These are phyloP conservation scores for Phytophthora foliorum DNA, from an alignment of 352 stramenopile species.

Conservation along the genomic window DNA sequence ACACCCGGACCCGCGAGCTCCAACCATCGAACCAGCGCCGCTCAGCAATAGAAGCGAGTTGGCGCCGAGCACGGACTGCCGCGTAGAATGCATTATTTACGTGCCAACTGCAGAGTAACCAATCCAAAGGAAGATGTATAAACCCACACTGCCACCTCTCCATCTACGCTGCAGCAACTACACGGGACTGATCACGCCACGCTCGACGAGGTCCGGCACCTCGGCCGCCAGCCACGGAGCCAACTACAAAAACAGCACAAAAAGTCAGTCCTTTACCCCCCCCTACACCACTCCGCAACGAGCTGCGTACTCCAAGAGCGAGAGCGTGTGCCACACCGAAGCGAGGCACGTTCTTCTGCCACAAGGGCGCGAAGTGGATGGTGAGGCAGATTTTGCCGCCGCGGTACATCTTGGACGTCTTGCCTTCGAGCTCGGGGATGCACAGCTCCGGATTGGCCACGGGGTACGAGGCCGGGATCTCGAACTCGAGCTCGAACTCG, in stretches of 20 bases:
- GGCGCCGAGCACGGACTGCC: conserved; percentile 9
- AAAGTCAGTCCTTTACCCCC: background rate
- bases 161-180: conserved; percentile 33
- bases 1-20: conserved; percentile 15
- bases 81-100: conserved; percentile 45
- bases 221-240: conserved; percentile 90
- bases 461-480: conserved; percentile 87
- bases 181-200: conserved; percentile 76
- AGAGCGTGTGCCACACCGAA: conserved; percentile 90
- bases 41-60: conserved; percentile 13
- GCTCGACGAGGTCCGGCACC: conserved; percentile 87
- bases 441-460: conserved; percentile 87
- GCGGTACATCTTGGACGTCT: conserved; percentile 93
- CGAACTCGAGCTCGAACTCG: conserved; percentile 90
- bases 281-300: no score
- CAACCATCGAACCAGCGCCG: conserved; percentile 14
- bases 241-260: conserved; percentile 52
- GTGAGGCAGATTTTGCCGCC: conserved; percentile 92
- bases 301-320: conserved; percentile 80
- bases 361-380: conserved; percentile 91
- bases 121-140: conserved; percentile 58
- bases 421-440: conserved; percentile 89
- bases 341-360: conserved; percentile 90
- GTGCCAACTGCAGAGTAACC: conserved; percentile 34
- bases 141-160: conserved; percentile 8